Percentiles rank a stretch among this genome's conserved stretches.
Conservation (phyloP, 495 filamentous ascomycete species). For the Xylaria longipes region DNA sequence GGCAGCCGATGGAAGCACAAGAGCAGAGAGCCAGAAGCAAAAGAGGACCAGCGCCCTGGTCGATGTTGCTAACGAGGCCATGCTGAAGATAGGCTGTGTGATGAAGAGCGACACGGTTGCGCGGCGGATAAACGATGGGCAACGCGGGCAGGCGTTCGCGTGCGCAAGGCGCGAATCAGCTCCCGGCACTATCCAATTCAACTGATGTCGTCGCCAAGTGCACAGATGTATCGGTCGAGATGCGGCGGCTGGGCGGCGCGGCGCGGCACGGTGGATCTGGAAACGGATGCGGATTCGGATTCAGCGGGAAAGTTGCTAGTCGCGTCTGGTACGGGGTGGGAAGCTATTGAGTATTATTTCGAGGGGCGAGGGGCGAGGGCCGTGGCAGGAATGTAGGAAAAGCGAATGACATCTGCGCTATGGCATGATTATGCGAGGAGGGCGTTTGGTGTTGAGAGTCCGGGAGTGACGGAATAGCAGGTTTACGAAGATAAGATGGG, state of each 20-base stretch:
- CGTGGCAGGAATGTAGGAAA: slow-evolving; percentile 16
- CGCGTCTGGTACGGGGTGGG: background rate
- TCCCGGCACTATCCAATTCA: background rate
- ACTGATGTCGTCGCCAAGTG: background rate
- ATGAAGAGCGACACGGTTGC: slow-evolving; percentile 8
- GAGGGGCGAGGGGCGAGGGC: background rate
- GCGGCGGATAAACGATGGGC: background rate
- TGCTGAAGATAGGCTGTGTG: slow-evolving; percentile 10
- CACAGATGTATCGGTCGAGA: background rate
- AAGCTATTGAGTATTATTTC: background rate
- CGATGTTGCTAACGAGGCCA: slow-evolving; percentile 28
- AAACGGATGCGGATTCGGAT: slow-evolving; percentile 1
- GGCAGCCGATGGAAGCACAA: slow-evolving; percentile 41
- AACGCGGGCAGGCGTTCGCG: background rate
- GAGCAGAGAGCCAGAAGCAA: slow-evolving; percentile 23
- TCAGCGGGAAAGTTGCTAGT: background rate
- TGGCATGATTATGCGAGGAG: background rate
- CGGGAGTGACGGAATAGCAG: slow-evolving; percentile 14
- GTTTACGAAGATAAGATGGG: background rate
- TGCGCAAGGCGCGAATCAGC: background rate
- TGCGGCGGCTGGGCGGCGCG: background rate
- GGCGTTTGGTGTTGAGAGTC: slow-evolving; percentile 7
- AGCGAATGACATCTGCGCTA: slow-evolving; percentile 27
- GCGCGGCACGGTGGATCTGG: background rate
- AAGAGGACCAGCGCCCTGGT: slow-evolving; percentile 17